phyloP scores from a whole-genome alignment of 2,329 filamentous ascomycete species.

The Colletotrichum scovillei region DNA sequence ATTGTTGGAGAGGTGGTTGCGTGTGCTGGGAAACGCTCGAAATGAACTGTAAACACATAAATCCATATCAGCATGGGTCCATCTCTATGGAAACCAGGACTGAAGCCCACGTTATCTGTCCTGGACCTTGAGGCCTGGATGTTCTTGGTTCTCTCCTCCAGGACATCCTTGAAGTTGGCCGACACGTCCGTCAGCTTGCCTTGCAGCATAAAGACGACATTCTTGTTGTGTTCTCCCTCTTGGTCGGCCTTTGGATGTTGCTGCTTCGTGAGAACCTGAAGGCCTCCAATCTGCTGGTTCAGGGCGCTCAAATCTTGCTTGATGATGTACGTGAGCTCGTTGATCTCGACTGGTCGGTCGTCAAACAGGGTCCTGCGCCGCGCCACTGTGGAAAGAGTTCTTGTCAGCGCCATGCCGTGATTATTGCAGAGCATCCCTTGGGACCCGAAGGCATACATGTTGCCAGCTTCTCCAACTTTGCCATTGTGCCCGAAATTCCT shows the following conservation, averaged over 20 bases:
- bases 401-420: slow-evolving; percentile 13
- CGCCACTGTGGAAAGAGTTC: slow-evolving; percentile 70
- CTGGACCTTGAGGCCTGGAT: slow-evolving; percentile 92
- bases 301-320: slow-evolving; percentile 90
- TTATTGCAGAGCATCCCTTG: background rate
- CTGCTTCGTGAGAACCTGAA: slow-evolving; percentile 82
- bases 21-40: slow-evolving; percentile 86
- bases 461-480: slow-evolving; percentile 92
- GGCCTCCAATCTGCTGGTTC: slow-evolving; percentile 86
- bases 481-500: slow-evolving; percentile 92
- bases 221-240: slow-evolving; percentile 97
- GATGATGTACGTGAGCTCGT: slow-evolving; percentile 92
- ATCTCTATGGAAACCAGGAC: no score
- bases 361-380: slow-evolving; percentile 97
- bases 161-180: slow-evolving; percentile 95
- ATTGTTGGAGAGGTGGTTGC: slow-evolving; percentile 75
- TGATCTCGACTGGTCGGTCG: slow-evolving; percentile 94
- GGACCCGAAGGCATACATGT: slow-evolving; percentile 68
- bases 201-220: slow-evolving; percentile 91
- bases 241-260: slow-evolving; percentile 81
- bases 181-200: slow-evolving; percentile 90
- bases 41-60: slow-evolving; percentile 68
- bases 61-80: background rate
- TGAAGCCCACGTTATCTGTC: slow-evolving; percentile 76
- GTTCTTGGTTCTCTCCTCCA: slow-evolving; percentile 97